Percentiles rank a stretch among this genome's conserved stretches.
Evolutionary conservation across 176 grass and related monocot genomes (phyloP).

Genomic region (Hyparrhenia diplandra): DNA sequence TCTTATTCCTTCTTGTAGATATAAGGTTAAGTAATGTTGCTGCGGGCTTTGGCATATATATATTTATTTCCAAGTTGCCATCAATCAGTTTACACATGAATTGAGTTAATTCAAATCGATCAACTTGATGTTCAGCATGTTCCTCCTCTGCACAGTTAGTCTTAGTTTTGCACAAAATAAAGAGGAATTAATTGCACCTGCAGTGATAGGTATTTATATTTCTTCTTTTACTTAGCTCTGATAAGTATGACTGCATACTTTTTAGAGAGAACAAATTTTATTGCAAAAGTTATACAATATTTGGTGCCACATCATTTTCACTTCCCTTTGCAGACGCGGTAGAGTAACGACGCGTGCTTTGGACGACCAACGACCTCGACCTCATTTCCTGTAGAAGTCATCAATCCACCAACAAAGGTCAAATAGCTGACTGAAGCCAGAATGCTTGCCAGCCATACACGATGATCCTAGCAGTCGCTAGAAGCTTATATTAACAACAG

Average conservation of each 20-base stretch:
- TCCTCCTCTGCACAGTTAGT: conserved; percentile 8
- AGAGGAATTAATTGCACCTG: background rate
- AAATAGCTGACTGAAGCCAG: background rate
- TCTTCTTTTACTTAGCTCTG: background rate
- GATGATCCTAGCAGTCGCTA: background rate
- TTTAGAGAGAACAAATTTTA: background rate
- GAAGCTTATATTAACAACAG: background rate
- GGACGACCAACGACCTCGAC: background rate
- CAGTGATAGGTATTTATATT: background rate
- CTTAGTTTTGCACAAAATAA: background rate
- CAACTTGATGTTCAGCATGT: conserved; percentile 7
- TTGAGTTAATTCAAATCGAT: background rate
- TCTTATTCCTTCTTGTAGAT: conserved; percentile 23
- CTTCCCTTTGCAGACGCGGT: background rate
- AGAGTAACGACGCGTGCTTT: background rate
- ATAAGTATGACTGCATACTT: background rate
- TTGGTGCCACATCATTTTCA: background rate
- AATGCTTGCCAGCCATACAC: background rate
- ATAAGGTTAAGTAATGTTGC: conserved; percentile 17
- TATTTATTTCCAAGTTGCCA: conserved; percentile 17
- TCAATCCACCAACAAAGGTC: conserved; percentile 6
- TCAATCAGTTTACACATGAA: background rate
- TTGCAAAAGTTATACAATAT: background rate
- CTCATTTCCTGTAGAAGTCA: background rate
- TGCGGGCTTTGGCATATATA: background rate